phyloP scores from a whole-genome alignment of 495 filamentous ascomycete genomes.

The Penicillium canescens region DNA sequence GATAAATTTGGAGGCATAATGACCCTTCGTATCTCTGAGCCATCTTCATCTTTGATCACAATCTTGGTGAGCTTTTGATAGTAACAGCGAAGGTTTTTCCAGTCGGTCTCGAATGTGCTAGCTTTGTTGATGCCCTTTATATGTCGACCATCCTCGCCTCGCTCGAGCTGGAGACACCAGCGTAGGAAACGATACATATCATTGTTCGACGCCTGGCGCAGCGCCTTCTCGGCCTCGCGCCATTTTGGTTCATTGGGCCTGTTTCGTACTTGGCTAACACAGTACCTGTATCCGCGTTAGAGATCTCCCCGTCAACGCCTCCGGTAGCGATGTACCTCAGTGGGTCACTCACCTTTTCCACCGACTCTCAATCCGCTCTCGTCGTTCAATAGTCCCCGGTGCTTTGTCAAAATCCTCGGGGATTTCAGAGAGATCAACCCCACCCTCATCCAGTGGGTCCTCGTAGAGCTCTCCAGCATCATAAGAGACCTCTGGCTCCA shows the following conservation, averaged over 20 bases:
- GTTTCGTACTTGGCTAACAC: constrained; percentile 7
- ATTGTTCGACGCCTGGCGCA: constrained; percentile 11
- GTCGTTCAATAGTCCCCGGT: constrained; percentile 11
- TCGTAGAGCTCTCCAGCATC: constrained; percentile 6
- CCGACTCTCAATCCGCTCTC: constrained; percentile 12
- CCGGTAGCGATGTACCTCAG: too few species aligned
- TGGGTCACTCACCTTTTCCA: too few species aligned
- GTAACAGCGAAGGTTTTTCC: too few species aligned
- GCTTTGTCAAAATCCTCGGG: constrained; percentile 21
- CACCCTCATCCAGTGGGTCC: constrained; percentile 16
- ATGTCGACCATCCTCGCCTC: too few species aligned
- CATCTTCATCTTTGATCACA: too few species aligned
- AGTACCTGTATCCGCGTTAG: constrained; percentile 8
- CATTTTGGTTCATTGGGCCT: constrained; percentile 11
- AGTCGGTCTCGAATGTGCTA: too few species aligned
- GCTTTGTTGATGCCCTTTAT: too few species aligned
- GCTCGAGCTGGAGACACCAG: too few species aligned
- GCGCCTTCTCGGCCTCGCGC: constrained; percentile 11
- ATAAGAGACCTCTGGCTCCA: constrained; percentile 1
- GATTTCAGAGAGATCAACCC: constrained; percentile 19
- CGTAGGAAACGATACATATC: constrained; percentile 17
- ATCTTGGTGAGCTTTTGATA: too few species aligned
- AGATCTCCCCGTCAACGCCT: neutral
- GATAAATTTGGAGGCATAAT: too few species aligned
- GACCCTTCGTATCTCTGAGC: too few species aligned